A percentile compares a stretch with the other conserved stretches of the same genome.
Evolutionary conservation across 2,329 filamentous ascomycete genomes (phyloP).

Genomic region (Alternaria burnsii): DNA sequence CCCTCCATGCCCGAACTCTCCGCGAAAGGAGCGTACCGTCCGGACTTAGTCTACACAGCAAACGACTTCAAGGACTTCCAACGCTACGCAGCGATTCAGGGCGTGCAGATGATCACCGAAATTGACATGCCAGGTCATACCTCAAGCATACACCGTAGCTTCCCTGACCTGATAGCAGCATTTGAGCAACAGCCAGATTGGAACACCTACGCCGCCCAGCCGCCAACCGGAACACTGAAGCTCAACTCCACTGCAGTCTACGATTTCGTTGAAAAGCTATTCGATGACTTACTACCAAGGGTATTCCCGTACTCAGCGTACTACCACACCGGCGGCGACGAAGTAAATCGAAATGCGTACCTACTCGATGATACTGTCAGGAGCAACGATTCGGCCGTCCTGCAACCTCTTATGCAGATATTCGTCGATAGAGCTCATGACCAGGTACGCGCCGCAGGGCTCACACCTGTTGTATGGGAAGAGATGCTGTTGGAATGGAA

Average conservation of each 20-base stretch:
- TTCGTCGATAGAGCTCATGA: constrained; percentile 77
- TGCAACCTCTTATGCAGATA: constrained; percentile 78
- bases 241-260: constrained; percentile 77
- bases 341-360: constrained; percentile 81
- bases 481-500: constrained; percentile 85
- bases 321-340: constrained; percentile 89
- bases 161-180: constrained; percentile 76
- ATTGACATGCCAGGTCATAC: constrained; percentile 86
- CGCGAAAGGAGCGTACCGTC: constrained; percentile 75
- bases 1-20: constrained; percentile 76
- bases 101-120: constrained; percentile 76
- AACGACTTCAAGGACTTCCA: constrained; percentile 72
- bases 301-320: constrained; percentile 69
- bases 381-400: constrained; percentile 69
- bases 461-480: constrained; percentile 85
- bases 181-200: constrained; percentile 64
- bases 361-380: constrained; percentile 73
- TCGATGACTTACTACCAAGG: constrained; percentile 76
- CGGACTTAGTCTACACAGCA: constrained; percentile 72
- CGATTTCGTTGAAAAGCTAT: constrained; percentile 74
- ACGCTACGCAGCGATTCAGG: constrained; percentile 72
- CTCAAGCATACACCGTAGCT: constrained; percentile 69
- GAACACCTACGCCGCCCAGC: constrained; percentile 62
- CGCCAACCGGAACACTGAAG: constrained; percentile 71
- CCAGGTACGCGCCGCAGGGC: constrained; percentile 68